phyloP scores from a whole-genome alignment of 2,329 filamentous ascomycete genomes.

The Cladobotryum protrusum region DNA sequence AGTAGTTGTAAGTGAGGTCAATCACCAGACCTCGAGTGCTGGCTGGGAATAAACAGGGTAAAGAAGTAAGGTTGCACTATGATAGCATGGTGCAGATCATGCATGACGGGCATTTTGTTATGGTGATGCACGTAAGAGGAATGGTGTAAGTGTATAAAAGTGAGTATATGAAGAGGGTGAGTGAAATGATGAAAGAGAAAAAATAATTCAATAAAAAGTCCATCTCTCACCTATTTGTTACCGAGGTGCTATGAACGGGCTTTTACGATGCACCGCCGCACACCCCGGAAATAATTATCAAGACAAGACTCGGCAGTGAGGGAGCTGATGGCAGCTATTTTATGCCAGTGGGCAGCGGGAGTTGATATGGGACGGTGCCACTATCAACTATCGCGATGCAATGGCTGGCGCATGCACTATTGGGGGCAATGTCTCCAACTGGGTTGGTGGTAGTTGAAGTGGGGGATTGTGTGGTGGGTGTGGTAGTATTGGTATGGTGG shows the following conservation, averaged over 20 bases:
- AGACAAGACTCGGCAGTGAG: neutral
- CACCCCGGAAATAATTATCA: neutral
- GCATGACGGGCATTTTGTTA: no score
- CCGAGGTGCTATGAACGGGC: neutral
- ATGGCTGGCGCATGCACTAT: constrained; percentile 8
- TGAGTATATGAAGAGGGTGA: neutral
- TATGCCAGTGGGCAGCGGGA: no score
- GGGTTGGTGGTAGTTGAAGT: no score
- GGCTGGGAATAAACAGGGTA: no score
- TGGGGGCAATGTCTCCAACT: neutral
- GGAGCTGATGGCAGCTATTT: neutral
- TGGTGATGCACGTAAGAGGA: no score
- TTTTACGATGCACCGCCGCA: neutral
- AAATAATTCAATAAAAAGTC: neutral
- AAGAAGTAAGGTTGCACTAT: no score
- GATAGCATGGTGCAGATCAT: no score
- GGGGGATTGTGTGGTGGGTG: no score
- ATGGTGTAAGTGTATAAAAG: no score
- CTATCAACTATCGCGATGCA: neutral
- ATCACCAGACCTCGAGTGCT: no score
- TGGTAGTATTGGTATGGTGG: no score
- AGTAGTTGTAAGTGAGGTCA: no score
- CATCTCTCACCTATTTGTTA: neutral
- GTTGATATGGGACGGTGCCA: neutral
- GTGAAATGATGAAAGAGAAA: neutral